Base-by-base conservation (phyloP, 495 filamentous ascomycete genomes). In the Polyplosphaeria fusca region DNA sequence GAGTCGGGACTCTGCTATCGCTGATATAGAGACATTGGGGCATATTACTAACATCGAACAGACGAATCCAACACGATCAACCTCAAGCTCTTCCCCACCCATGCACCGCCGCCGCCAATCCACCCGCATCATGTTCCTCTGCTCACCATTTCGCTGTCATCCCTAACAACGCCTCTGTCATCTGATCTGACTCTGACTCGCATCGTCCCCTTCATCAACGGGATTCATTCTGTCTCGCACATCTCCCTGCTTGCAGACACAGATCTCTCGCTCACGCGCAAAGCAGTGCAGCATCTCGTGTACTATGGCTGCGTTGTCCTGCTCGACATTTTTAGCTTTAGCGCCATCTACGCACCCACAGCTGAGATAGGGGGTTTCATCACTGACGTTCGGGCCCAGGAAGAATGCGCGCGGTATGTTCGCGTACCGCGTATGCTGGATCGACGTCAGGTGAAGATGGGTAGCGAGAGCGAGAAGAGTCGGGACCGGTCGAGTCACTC, bases 11-110 rank as follows among this genome's bases (percentile, higher is more conserved):
- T 35, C 30, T n/a, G 7, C n/a, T n/a, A 9, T n/a, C n/a, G n/a
- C n/a, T n/a, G n/a, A n/a, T n/a, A n/a, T n/a, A n/a, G n/a, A 9
- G 30, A 35, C 7, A n/a, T 35, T n/a, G 30, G 30, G 30, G 30
- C 7, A 35, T 35, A 35, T 35, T n/a, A 27, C 28, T 52, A 52
- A 47, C 18, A 32, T 54, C 27, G n/a, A 45, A 22, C 59, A 89
- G 91, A 96, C 70, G 89, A 94, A 57, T 83, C 88, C 56, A 96
- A 95, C 73, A 95, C 89, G 11, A 81, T 98, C 67, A 96, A 96
- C 71, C 87, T 98, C 77, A 96, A 96, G 69, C 82, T 95, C 44
- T 95, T 96, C 72, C 89, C 89, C 0, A 82, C 85, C 45, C 90
- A 91, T 64, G 79, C 84, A 1, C 80, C 82, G 5, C 91, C 92